phyloP scores from a whole-genome alignment of 129 eudicot species.

The Tagetes erecta region DNA sequence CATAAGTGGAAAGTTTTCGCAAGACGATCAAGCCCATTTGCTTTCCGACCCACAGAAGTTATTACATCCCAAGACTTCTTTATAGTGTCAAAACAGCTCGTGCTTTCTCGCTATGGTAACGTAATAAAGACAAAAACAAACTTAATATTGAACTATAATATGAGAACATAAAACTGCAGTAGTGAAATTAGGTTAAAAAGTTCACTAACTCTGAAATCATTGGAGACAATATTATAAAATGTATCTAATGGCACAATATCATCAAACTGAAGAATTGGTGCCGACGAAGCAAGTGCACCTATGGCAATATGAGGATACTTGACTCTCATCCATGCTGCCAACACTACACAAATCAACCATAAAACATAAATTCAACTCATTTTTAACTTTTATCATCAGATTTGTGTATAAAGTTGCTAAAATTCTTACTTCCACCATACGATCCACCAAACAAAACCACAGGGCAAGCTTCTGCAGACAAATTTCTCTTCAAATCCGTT shows the following conservation, averaged over 20 bases:
- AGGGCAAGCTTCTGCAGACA: constrained; percentile 86
- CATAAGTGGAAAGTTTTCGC: constrained; percentile 68
- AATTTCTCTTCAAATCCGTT: constrained; percentile 69
- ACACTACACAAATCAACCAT: constrained; percentile 49
- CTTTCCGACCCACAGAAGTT: constrained; percentile 44
- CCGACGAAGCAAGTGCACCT: constrained; percentile 94
- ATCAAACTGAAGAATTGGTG: constrained; percentile 91
- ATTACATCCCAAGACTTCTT: constrained; percentile 78
- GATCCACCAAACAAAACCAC: constrained; percentile 97
- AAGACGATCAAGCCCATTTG: constrained; percentile 59
- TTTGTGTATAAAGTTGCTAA: background rate
- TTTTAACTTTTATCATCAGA: background rate
- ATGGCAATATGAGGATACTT: constrained; percentile 90
- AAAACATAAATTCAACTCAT: background rate
- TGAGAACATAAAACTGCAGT: background rate
- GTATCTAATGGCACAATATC: constrained; percentile 82
- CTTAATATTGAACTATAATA: background rate
- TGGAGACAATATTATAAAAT: constrained; percentile 77
- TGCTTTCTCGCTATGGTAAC: constrained; percentile 68
- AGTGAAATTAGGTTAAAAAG: constrained; percentile 8
- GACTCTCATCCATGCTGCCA: constrained; percentile 97
- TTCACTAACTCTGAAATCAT: constrained; percentile 67
- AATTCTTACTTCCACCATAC: constrained; percentile 88
- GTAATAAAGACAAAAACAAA: background rate
- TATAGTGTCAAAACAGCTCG: constrained; percentile 79